Evolutionary conservation across 2,329 filamentous ascomycete species (phyloP).

Genomic region (Blumeriella jaapii): DNA sequence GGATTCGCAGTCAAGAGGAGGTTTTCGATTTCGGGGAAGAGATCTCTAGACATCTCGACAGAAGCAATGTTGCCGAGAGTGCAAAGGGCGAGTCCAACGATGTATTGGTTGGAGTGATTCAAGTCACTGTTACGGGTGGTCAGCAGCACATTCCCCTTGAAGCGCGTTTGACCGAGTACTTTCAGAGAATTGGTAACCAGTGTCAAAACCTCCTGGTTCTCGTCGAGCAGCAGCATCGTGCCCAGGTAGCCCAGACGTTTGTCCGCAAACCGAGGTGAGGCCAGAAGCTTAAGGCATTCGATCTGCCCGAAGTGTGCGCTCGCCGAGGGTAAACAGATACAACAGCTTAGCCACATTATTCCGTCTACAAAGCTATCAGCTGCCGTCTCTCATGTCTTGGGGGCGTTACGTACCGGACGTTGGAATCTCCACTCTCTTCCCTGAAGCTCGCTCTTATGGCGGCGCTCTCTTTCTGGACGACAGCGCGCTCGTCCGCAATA

Average conservation of each 20-base stretch:
- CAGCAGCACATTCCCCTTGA: slow-evolving; percentile 3
- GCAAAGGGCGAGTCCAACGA: slow-evolving; percentile 90
- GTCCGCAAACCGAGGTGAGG: slow-evolving; percentile 93
- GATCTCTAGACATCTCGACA: slow-evolving; percentile 93
- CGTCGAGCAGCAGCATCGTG: slow-evolving; percentile 89
- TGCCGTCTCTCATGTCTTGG: background rate
- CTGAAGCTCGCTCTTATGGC: slow-evolving; percentile 95
- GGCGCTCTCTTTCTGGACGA: slow-evolving; percentile 98
- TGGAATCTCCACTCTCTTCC: slow-evolving; percentile 89
- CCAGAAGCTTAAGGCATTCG: slow-evolving; percentile 94
- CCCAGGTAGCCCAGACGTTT: slow-evolving; percentile 92
- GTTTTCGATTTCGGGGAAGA: slow-evolving; percentile 91
- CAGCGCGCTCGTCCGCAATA: slow-evolving; percentile 94
- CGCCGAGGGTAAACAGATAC: slow-evolving; percentile 94
- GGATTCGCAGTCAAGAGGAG: slow-evolving; percentile 88
- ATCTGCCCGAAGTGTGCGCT: slow-evolving; percentile 99
- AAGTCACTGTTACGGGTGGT: slow-evolving; percentile 54
- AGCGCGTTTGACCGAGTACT: slow-evolving; percentile 55
- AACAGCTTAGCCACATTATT: slow-evolving; percentile 99
- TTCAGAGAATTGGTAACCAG: slow-evolving; percentile 94
- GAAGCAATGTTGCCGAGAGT: slow-evolving; percentile 97
- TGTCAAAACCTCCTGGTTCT: slow-evolving; percentile 96
- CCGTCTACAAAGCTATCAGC: slow-evolving; percentile 44
- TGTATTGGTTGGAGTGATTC: slow-evolving; percentile 95
- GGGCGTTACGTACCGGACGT: slow-evolving; percentile 57